These are phyloP conservation scores for Asterophora parasitica DNA, from an alignment of 768 basidiomycete species.

Conservation along the genomic window DNA sequence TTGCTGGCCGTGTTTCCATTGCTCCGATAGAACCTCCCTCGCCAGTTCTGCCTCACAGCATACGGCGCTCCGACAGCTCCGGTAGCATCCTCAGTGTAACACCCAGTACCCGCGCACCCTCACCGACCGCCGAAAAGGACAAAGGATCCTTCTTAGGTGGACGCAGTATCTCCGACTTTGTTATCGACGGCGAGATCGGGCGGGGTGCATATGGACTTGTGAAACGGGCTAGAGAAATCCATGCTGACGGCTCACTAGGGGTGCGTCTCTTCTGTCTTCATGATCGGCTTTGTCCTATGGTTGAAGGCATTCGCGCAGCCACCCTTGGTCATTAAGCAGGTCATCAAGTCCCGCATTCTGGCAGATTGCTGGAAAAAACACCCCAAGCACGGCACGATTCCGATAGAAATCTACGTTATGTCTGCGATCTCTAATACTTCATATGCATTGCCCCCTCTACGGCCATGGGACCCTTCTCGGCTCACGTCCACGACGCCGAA, in stretches of 20 bases:
- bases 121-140: slow-evolving; percentile 43
- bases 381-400: slow-evolving; percentile 90
- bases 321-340: slow-evolving; percentile 91
- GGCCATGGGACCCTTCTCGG: slow-evolving; percentile 82
- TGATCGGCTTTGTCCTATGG: slow-evolving; percentile 12
- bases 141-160: slow-evolving; percentile 50
- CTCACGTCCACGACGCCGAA: slow-evolving; percentile 19
- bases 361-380: slow-evolving; percentile 99
- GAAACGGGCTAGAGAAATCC: slow-evolving; percentile 80
- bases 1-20: slow-evolving; percentile 78
- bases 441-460: slow-evolving; percentile 70
- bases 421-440: slow-evolving; percentile 79
- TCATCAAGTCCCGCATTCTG: slow-evolving; percentile 96
- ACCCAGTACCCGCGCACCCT: slow-evolving; percentile 58
- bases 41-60: slow-evolving; percentile 53
- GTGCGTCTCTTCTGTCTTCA: slow-evolving; percentile 43
- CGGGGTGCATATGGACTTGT: slow-evolving; percentile 95
- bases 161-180: slow-evolving; percentile 79
- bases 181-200: slow-evolving; percentile 84
- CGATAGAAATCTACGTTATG: slow-evolving; percentile 97
- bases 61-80: slow-evolving; percentile 60
- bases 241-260: slow-evolving; percentile 71
- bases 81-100: slow-evolving; percentile 59
- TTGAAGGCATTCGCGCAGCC: slow-evolving; percentile 48
- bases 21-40: slow-evolving; percentile 72